phyloP scores from a whole-genome alignment of 805 yeast genomes.

The Wickerhamomyces pijperi region DNA sequence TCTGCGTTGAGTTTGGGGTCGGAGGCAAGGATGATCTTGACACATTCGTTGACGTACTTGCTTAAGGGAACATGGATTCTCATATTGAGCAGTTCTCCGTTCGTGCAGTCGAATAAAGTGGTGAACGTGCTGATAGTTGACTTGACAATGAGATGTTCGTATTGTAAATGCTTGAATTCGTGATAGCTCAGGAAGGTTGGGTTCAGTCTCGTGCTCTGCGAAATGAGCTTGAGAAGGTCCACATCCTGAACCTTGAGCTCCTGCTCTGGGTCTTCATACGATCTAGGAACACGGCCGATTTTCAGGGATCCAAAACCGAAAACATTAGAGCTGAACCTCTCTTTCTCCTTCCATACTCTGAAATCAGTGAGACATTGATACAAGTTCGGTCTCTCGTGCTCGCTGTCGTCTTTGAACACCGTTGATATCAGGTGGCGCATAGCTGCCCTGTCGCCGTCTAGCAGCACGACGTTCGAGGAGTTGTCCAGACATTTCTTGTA shows the following conservation, averaged over 20 bases:
- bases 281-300: conserved; percentile 36
- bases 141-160: conserved; percentile 56
- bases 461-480: conserved; percentile 45
- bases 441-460: conserved; percentile 64
- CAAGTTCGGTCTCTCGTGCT: conserved; percentile 38
- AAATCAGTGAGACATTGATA: conserved; percentile 43
- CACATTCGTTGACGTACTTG: conserved; percentile 38
- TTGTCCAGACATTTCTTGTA: conserved; percentile 18
- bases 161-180: conserved; percentile 37
- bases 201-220: conserved; percentile 18
- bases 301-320: conserved; percentile 46
- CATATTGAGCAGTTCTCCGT: conserved; percentile 47
- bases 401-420: conserved; percentile 38
- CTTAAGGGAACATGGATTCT: conserved; percentile 24
- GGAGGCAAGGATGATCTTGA: conserved; percentile 25
- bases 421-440: conserved; percentile 27
- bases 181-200: conserved; percentile 21
- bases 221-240: conserved; percentile 15
- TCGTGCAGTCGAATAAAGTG: conserved; percentile 50
- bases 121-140: conserved; percentile 63
- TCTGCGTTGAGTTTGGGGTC: conserved; percentile 2
- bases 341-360: conserved; percentile 39
- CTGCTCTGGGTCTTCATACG: conserved; percentile 5
- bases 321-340: conserved; percentile 30
- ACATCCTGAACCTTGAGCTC: conserved; percentile 15